phyloP scores from a whole-genome alignment of 306 rosid species.

The Vigna unguiculata region DNA sequence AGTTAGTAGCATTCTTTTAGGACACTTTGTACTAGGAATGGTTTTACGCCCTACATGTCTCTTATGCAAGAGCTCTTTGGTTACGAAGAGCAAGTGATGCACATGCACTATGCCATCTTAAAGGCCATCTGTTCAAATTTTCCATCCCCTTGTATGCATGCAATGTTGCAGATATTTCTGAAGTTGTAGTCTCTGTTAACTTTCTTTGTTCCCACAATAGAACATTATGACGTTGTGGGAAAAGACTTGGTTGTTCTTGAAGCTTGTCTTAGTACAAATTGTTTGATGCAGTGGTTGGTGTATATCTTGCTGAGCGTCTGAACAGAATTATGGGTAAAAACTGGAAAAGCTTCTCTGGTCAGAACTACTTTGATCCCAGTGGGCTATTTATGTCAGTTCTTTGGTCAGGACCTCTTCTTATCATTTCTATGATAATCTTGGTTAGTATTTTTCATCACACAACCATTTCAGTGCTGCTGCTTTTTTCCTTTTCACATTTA shows the following conservation, averaged over 20 bases:
- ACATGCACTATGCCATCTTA: background rate
- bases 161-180: slow-evolving; percentile 2
- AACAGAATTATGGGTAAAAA: slow-evolving; percentile 65
- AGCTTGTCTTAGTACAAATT: slow-evolving; percentile 32
- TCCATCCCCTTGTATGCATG: slow-evolving; percentile 15
- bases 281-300: slow-evolving; percentile 85
- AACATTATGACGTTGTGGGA: background rate
- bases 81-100: background rate
- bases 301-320: slow-evolving; percentile 82
- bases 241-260: background rate
- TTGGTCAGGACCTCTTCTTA: slow-evolving; percentile 97
- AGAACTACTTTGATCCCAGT: slow-evolving; percentile 85
- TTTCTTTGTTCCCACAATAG: background rate
- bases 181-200: slow-evolving; percentile 25
- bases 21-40: background rate
- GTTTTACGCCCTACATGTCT: background rate
- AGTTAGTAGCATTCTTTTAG: background rate
- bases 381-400: slow-evolving; percentile 84
- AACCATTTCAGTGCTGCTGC: background rate
- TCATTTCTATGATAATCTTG: slow-evolving; percentile 84
- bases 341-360: slow-evolving; percentile 86
- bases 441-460: slow-evolving; percentile 54
- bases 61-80: background rate
- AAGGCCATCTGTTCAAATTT: background rate
- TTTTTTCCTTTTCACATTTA: slow-evolving; percentile 25